Percentiles rank a stretch among this genome's conserved stretches.
Conservation (phyloP, 2,329 filamentous ascomycete species). For the Huntiella savannae region DNA sequence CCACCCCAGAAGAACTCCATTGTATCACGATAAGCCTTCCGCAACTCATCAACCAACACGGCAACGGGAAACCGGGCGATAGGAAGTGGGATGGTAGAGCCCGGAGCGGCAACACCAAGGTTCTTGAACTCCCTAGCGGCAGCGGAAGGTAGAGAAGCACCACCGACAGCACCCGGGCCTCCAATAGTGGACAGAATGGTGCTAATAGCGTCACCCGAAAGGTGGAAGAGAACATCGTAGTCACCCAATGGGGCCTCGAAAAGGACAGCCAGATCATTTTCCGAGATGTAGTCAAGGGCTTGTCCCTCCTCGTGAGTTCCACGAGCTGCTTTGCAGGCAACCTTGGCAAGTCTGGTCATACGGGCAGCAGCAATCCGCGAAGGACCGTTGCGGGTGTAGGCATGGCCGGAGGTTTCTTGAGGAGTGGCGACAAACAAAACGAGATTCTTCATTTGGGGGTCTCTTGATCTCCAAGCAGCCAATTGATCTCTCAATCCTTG, state of each 20-base stretch:
- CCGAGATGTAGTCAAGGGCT: slow-evolving; percentile 30
- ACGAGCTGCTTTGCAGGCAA: slow-evolving; percentile 43
- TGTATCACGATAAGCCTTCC: slow-evolving; percentile 43
- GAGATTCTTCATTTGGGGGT: slow-evolving; percentile 70
- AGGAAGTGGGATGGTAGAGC: slow-evolving; percentile 24
- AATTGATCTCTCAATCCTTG: slow-evolving; percentile 50
- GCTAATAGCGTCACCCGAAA: slow-evolving; percentile 37
- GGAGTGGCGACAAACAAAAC: slow-evolving; percentile 68
- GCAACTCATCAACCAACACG: slow-evolving; percentile 48
- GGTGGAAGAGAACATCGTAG: slow-evolving; percentile 70
- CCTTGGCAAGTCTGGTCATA: slow-evolving; percentile 64
- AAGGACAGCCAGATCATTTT: slow-evolving; percentile 22
- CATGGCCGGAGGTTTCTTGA: slow-evolving; percentile 56
- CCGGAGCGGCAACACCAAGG: slow-evolving; percentile 10
- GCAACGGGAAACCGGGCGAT: slow-evolving; percentile 41
- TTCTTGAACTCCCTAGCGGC: slow-evolving; percentile 52
- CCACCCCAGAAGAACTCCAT: slow-evolving; percentile 65
- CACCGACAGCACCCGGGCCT: slow-evolving; percentile 17
- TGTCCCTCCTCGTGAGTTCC: slow-evolving; percentile 26
- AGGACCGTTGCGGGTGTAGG: slow-evolving; percentile 53
- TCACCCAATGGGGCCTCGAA: slow-evolving; percentile 58
- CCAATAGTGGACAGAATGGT: slow-evolving; percentile 22
- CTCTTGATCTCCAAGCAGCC: slow-evolving; percentile 69
- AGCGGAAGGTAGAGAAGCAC: slow-evolving; percentile 18
- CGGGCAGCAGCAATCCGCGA: slow-evolving; percentile 68